Conservation (phyloP, 2,329 filamentous ascomycete species). For the Coniella lustricola region DNA sequence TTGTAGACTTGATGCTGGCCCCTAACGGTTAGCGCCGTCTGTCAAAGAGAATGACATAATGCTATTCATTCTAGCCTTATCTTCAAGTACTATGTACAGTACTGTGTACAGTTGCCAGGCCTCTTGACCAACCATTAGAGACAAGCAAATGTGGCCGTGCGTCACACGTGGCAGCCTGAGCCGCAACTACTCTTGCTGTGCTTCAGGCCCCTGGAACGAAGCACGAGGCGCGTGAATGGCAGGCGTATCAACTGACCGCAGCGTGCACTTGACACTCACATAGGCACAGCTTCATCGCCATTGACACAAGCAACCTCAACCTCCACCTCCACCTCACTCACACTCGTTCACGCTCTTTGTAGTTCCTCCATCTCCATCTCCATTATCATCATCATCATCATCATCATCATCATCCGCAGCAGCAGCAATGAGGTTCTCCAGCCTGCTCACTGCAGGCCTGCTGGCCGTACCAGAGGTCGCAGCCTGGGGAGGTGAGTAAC, state of each 20-base stretch:
- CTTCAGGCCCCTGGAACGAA: not conserved
- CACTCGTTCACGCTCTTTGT: not conserved
- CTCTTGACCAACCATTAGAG: no score
- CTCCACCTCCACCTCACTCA: not conserved
- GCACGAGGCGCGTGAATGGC: no score
- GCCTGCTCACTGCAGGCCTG: constrained; percentile 23
- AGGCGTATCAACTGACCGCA: no score
- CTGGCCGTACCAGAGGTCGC: constrained; percentile 27
- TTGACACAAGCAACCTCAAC: not conserved
- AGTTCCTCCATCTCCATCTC: no score
- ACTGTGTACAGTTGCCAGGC: no score
- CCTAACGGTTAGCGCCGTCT: no score
- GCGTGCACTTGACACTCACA: not conserved
- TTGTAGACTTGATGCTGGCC: no score
- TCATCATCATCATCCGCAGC: not conserved
- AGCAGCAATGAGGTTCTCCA: constrained; percentile 24
- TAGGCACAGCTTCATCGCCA: not conserved
- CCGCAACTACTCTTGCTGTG: not conserved
- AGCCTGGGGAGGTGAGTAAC: constrained; percentile 36
- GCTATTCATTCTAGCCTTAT: no score
- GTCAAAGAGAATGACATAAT: no score
- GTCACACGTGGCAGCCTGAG: no score
- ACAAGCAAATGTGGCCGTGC: no score
- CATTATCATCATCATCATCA: not conserved
- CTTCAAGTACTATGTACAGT: no score